Base-by-base conservation (phyloP, 768 basidiomycete genomes). In the Leccinum sublutescens region DNA sequence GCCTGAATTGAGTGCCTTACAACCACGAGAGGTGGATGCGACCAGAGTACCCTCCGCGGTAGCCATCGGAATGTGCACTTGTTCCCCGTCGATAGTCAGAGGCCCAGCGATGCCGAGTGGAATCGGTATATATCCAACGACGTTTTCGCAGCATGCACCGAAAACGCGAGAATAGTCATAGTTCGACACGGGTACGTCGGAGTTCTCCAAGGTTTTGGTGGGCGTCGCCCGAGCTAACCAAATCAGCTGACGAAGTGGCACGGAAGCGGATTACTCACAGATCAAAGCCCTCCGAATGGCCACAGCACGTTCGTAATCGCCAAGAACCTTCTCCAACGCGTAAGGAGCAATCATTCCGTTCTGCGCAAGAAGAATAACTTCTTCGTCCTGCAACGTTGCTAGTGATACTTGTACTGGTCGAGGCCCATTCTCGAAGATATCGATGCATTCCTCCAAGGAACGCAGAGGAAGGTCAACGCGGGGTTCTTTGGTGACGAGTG, bases 121-220 rank as follows among this genome's bases (percentile, higher is more conserved):
- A 38, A 99, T 75, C 38, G 97, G 97, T 73, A 98, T 93, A 73
- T 92, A 99, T 33, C 97, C 97, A 52, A 98, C 85, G 55, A 99
- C 97, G 73, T 99, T 98, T 77, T 99, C 97, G 76, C 97, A 99
- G 77, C 97, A 99, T 10, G 96, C 95, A 58, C 96, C 96, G 56
- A 94, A 82, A 36, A 99, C 95, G 10, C 90, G 86, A 40, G 89
- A 87, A 77, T 98, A 99, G 74, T 98, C 95, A 74, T 97, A 99
- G 72, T 87, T 77, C 23, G 82, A 88, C 80, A 88, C 84, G 0
- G 97, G 97, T 12, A 98, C 78, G 25, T 89, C 85, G 0, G 92
- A 95, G 8, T 73, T 61, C 71, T 98, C 97, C 34, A 98, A 80
- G 0, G 91, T 89, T 73, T 89, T 84, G 0, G 93, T 96, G 27